Percentiles rank a stretch among this genome's conserved stretches.
Conservation (phyloP, 192 early-diverging fungal genomes). For the Entophlyctis luteolus region DNA sequence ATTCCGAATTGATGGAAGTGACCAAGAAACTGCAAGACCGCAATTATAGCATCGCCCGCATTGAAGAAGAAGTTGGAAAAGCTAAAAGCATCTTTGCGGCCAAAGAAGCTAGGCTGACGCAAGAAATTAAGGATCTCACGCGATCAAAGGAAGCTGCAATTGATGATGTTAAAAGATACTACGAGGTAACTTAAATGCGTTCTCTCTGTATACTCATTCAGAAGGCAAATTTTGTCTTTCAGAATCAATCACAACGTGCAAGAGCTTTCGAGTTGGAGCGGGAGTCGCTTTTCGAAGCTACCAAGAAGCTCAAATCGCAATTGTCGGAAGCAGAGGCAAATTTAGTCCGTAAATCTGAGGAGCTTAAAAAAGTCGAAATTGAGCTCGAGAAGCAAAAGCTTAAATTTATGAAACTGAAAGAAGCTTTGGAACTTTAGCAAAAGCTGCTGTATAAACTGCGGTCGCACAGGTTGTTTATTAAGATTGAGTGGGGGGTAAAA, state of each 20-base stretch:
- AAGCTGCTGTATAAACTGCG: not conserved
- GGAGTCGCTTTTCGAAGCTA: slow-evolving; percentile 27
- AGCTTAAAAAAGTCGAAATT: slow-evolving; percentile 26
- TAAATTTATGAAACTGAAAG: slow-evolving; percentile 21
- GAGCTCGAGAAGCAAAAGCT: slow-evolving; percentile 35
- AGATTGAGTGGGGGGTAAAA: slow-evolving; percentile 1
- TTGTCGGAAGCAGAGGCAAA: slow-evolving; percentile 8
- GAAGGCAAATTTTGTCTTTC: not conserved
- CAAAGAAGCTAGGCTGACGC: slow-evolving; percentile 43
- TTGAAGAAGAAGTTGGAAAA: slow-evolving; percentile 48
- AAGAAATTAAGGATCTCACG: slow-evolving; percentile 30
- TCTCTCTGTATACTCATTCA: not conserved
- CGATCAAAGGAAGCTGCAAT: slow-evolving; percentile 10
- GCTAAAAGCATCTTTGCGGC: slow-evolving; percentile 37
- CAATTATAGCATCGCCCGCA: slow-evolving; percentile 53
- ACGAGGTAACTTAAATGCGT: slow-evolving; percentile 21
- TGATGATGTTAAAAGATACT: slow-evolving; percentile 25
- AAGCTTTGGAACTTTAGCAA: slow-evolving; percentile 16
- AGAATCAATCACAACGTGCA: slow-evolving; percentile 27
- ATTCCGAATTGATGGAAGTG: slow-evolving; percentile 34
- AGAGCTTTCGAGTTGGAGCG: slow-evolving; percentile 41
- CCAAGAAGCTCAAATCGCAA: slow-evolving; percentile 28
- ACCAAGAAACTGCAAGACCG: slow-evolving; percentile 41
- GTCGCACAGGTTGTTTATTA: not conserved
- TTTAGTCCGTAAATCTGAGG: slow-evolving; percentile 26